phyloP scores from a whole-genome alignment of 371 early-diverging fungal species.

The Fennellomyces sp. region DNA sequence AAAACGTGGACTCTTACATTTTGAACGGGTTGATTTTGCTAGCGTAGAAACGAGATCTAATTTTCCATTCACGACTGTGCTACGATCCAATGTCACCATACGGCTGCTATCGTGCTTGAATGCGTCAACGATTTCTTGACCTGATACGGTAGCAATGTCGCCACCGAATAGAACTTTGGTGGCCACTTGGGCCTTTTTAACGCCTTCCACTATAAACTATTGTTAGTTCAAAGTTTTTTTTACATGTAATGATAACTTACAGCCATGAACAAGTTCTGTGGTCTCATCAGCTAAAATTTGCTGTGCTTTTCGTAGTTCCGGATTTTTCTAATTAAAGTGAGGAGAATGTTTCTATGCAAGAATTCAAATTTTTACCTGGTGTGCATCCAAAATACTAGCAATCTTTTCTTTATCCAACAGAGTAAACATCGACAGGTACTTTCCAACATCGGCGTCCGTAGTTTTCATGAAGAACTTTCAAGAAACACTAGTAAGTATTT shows the following conservation, averaged over 20 bases:
- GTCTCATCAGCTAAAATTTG: conserved; percentile 79
- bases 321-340: conserved; percentile 35
- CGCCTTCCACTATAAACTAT: conserved; percentile 46
- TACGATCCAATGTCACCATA: conserved; percentile 34
- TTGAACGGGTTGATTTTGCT: conserved; percentile 68
- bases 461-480: conserved; percentile 81
- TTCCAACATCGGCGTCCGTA: conserved; percentile 78
- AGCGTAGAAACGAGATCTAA: conserved; percentile 65
- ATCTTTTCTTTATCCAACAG: conserved; percentile 69
- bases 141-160: conserved; percentile 42
- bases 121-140: conserved; percentile 68
- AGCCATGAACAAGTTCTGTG: conserved; percentile 90
- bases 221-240: background rate
- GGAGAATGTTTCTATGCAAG: background rate
- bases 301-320: conserved; percentile 78
- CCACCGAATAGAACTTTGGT: conserved; percentile 75
- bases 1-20: conserved; percentile 50
- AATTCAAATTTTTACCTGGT: conserved; percentile 43
- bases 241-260: conserved; percentile 31
- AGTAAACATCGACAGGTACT: conserved; percentile 81
- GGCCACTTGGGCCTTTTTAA: conserved; percentile 67
- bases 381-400: conserved; percentile 60
- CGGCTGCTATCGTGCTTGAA: conserved; percentile 68
- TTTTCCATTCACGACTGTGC: conserved; percentile 39
- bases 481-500: background rate